Evolutionary conservation across 441 rosid genomes (phyloP), one percentile per base, ranked within the genome.

Genomic region (Adansonia grandidieri): DNA sequence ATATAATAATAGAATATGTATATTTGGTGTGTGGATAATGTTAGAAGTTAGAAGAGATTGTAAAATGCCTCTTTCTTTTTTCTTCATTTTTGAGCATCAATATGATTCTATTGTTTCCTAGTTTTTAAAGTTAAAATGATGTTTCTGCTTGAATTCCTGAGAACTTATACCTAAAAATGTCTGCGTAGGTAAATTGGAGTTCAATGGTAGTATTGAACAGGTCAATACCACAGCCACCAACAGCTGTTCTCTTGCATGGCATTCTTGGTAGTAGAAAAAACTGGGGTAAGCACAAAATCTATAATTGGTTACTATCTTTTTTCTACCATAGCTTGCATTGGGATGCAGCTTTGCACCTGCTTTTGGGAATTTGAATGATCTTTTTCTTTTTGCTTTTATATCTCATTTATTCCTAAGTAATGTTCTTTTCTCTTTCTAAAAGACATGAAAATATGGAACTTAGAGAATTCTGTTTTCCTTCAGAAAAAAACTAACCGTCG

Each of bases 201-300:
- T 78, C 91, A 80, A 78, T 85, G 76, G 87, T 69, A 70, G 65
- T 73, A 42, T 44, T 73, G 40, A 90, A 89, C 57, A 93, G 92
- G 86, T 91, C 95, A 58, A 82, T 84, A 70, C 91, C 92, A 9
- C 97, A 96, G 67, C 92, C 97, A 71, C 99, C 98, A 19, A 96
- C 98, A 0, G 99, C 99, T 40, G 91, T 96, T 73, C 96, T 96
- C 83, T 61, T 96, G 82, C 99, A 96, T 63, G 99, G 99, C 44
- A 96, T 96, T 77, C 83, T 96, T 20, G 99, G 99, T 63, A 82
- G 97, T 83, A 82, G 95, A 75, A 96, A 96, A 81, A 96, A 96
- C 77, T 96, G 97, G 98, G 93, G 99, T 96, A 81, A 74, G 92
- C 83, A 14, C 57, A 45, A 45, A 60, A 61, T 14, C 14, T 11